Evolutionary conservation across 306 rosid species (phyloP), one percentile per base, ranked within the genome.

Genomic region (Ceratonia siliqua): DNA sequence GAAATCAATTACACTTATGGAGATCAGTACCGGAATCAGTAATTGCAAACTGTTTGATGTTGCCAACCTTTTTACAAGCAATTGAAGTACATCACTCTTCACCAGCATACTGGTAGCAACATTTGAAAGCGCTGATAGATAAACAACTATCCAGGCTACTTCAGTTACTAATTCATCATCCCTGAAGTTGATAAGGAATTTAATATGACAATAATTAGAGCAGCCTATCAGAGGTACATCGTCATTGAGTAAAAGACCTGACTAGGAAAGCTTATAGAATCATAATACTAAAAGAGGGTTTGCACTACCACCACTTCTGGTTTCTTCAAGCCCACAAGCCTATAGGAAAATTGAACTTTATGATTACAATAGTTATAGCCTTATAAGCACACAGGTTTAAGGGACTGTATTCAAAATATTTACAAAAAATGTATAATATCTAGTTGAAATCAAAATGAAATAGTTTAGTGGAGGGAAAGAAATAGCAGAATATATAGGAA

Each of bases 91-190:
- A 39, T 89, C 94, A 7, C 87, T 86, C 91, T 90, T 89, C 89
- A 87, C 91, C 72, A 92, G 82, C 84, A 89, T 73, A 72, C 88
- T 28, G 41, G 89, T 86, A 66, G 97, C 98, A 41, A 86, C 66
- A 80, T 95, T 89, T 82, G 98, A 92, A 82, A 92, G 97, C 15
- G 98, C 97, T 11, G 98, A 92, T 15, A 95, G 90, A 85, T 95
- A 95, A 74, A 90, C 98, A 67, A 89, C 88, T 48, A 95, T 96
- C 99, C 98, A 95, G 64, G 96, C 96, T 73, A 92, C 93, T 84
- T 95, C 99, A 76, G 98, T 95, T 39, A 92, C 92, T 84, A 92
- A 81, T 72, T 92, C 97, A 64, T 92, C 98, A 42, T 95, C 99
- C 91, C 99, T 95, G 89, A 69, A 79, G 57, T 66, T 70, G 46